These are phyloP conservation scores for Cercospora brassicicola DNA, from an alignment of 2,329 filamentous ascomycete species.

Conservation along the genomic window DNA sequence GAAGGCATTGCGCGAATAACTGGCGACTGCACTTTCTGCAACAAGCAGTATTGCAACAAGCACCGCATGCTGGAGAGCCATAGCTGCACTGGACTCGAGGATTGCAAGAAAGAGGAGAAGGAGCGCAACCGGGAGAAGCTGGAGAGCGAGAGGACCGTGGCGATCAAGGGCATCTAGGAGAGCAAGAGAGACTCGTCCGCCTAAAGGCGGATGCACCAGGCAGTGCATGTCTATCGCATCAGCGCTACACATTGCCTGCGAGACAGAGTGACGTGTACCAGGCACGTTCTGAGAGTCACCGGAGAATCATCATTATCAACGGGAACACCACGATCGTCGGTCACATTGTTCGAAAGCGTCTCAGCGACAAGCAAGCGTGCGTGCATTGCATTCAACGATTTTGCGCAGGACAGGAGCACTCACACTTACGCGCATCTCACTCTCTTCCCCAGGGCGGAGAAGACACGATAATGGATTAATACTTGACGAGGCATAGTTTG, in stretches of 20 bases:
- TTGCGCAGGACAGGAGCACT: background rate
- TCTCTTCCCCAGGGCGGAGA: background rate
- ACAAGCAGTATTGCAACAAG: slow-evolving; percentile 90
- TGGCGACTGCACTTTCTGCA: slow-evolving; percentile 93
- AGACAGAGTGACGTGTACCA: background rate
- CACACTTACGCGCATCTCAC: background rate
- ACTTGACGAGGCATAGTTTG: background rate
- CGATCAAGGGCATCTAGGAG: slow-evolving; percentile 79
- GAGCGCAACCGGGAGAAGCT: slow-evolving; percentile 91
- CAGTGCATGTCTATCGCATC: background rate
- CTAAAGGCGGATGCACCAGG: background rate
- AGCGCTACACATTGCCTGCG: background rate
- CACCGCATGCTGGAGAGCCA: slow-evolving; percentile 93
- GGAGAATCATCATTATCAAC: background rate
- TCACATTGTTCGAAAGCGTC: background rate
- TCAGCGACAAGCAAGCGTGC: background rate
- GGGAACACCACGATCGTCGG: background rate
- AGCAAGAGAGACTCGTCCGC: background rate
- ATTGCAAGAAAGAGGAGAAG: slow-evolving; percentile 97
- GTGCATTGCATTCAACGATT: background rate
- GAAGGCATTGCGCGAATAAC: slow-evolving; percentile 87
- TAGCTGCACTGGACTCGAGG: slow-evolving; percentile 87
- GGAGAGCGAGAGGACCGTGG: slow-evolving; percentile 87
- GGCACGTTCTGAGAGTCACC: background rate
- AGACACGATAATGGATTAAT: background rate